These are phyloP conservation scores for Nymphaea thermarum DNA, from an alignment of 164 flowering plant genomes.

Conservation along the genomic window DNA sequence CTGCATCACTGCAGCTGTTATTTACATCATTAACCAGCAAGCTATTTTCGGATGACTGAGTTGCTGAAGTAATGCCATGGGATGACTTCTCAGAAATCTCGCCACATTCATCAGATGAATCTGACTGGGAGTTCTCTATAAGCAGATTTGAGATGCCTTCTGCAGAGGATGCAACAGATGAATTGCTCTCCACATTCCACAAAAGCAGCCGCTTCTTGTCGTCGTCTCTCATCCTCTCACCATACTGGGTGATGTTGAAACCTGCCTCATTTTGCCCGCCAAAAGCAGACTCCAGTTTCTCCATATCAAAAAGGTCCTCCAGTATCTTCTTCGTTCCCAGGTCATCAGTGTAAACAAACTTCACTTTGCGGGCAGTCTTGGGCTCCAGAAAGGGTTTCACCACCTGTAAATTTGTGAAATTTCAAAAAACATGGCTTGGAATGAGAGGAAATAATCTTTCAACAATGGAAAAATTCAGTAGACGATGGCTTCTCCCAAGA, in stretches of 20 bases:
- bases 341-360: constrained; percentile 76
- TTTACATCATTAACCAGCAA: not conserved
- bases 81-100: constrained; percentile 20
- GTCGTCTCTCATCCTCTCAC: constrained; percentile 79
- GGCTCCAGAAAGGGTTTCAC: constrained; percentile 88
- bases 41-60: not conserved
- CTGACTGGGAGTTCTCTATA: constrained; percentile 18
- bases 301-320: constrained; percentile 76
- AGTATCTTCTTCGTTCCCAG: constrained; percentile 43
- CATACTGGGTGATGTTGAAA: constrained; percentile 54
- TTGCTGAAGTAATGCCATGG: not conserved
- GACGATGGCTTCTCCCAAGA: too few species aligned
- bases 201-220: constrained; percentile 45
- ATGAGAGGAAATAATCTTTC: too few species aligned
- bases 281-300: constrained; percentile 61
- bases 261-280: constrained; percentile 52
- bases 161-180: constrained; percentile 9
- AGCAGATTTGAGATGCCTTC: constrained; percentile 9
- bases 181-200: constrained; percentile 23
- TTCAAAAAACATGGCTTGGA: not conserved
- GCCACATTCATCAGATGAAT: constrained; percentile 26
- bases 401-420: constrained; percentile 28
- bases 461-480: too few species aligned
- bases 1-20: not conserved
- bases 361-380: constrained; percentile 68